Conservation (phyloP, 768 basidiomycete genomes). For the Psilocybe cyanescens region DNA sequence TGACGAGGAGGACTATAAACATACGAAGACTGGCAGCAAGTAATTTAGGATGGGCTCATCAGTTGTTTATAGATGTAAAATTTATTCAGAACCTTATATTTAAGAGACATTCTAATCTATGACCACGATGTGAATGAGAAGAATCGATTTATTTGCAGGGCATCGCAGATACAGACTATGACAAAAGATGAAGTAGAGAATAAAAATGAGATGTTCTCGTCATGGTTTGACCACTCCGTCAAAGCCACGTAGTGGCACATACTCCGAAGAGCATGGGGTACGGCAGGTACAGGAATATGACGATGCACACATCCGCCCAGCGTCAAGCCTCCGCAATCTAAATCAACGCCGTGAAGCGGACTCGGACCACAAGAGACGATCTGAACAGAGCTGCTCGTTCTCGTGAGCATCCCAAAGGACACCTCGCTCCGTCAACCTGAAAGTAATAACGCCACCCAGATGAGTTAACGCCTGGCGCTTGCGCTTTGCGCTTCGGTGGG, state of each 20-base stretch:
- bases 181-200: background rate
- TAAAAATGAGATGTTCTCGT: constrained; percentile 53
- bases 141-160: too few relatives aligned
- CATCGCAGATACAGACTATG: too few relatives aligned
- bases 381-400: constrained; percentile 40
- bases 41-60: constrained; percentile 5
- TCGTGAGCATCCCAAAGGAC: constrained; percentile 46
- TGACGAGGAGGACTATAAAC: constrained; percentile 48
- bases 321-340: constrained; percentile 45
- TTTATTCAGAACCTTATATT: constrained; percentile 8
- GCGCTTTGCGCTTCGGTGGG: constrained; percentile 63
- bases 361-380: constrained; percentile 42
- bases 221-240: constrained; percentile 87
- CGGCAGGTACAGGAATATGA: constrained; percentile 87
- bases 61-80: constrained; percentile 1
- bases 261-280: constrained; percentile 41
- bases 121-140: too few relatives aligned
- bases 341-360: constrained; percentile 62
- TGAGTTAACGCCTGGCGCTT: constrained; percentile 51
- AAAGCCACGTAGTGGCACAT: constrained; percentile 77
- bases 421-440: constrained; percentile 83
- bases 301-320: constrained; percentile 51
- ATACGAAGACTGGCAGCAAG: constrained; percentile 12
- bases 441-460: constrained; percentile 64
- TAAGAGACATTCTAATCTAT: background rate